These are phyloP conservation scores for Talaromyces proteolyticus DNA, from an alignment of 495 filamentous ascomycete species.

Conservation along the genomic window DNA sequence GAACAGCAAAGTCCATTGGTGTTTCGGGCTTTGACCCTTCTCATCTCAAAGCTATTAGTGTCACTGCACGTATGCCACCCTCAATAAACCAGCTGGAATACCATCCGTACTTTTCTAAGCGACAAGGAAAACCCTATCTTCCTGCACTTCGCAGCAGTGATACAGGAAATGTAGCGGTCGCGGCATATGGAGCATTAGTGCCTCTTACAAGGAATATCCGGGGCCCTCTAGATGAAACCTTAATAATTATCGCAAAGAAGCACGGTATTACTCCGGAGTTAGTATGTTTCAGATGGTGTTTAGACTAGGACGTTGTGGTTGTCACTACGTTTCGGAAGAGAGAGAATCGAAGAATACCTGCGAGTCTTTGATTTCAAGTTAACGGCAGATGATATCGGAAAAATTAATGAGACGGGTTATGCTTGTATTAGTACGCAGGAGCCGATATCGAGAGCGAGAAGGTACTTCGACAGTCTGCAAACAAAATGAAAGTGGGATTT, in stretches of 20 bases:
- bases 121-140: background rate
- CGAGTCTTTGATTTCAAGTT: background rate
- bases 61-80: background rate
- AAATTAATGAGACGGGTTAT: background rate
- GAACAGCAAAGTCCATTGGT: background rate
- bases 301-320: background rate
- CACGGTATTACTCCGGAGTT: background rate
- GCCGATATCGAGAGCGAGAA: background rate
- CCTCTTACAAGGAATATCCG: background rate
- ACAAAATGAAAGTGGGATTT: background rate
- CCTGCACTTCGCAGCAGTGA: background rate
- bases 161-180: background rate
- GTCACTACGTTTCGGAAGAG: background rate
- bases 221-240: background rate
- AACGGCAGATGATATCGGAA: background rate
- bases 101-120: background rate
- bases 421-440: background rate
- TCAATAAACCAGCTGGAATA: background rate
- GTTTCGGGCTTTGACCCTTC: background rate
- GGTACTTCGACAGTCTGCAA: background rate
- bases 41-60: background rate
- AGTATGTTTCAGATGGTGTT: background rate
- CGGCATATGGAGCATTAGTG: background rate
- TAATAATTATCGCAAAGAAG: background rate
- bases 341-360: background rate